Conservation (phyloP, 441 rosid genomes). For the Eruca vesicaria region DNA sequence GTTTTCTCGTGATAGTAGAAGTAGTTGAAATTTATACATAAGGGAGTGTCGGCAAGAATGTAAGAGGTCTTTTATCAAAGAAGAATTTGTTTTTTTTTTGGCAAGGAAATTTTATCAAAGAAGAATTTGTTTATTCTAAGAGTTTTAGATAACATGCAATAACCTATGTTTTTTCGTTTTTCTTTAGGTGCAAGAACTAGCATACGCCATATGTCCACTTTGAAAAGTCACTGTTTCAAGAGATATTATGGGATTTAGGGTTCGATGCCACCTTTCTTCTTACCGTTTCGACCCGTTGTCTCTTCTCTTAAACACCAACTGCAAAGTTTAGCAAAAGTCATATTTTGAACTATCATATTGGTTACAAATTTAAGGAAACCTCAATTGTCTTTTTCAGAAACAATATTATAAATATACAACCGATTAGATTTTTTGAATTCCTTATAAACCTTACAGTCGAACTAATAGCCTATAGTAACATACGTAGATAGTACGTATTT, state of each 20-base stretch:
- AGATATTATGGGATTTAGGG: no score
- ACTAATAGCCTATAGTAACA: background rate
- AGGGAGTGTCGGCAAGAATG: slow-evolving; percentile 24
- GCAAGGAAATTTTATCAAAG: no score
- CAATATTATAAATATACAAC: background rate
- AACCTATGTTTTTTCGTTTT: no score
- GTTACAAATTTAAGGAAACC: background rate
- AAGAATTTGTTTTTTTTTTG: background rate
- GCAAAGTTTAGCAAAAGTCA: background rate
- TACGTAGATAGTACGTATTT: background rate
- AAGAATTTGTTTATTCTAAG: background rate
- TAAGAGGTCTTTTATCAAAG: no score
- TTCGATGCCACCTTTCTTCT: no score
- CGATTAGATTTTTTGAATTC: background rate
- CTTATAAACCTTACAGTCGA: background rate
- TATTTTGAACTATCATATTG: background rate
- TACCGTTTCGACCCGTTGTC: no score
- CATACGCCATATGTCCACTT: no score
- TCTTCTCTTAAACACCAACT: background rate
- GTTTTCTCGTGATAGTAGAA: background rate
- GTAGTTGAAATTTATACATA: background rate
- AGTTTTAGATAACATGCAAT: background rate
- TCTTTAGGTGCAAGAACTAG: no score
- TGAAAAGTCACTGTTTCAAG: no score
- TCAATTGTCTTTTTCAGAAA: background rate